These are phyloP conservation scores for Termitomyces sp. DNA, from an alignment of 768 basidiomycete genomes.

Conservation along the genomic window DNA sequence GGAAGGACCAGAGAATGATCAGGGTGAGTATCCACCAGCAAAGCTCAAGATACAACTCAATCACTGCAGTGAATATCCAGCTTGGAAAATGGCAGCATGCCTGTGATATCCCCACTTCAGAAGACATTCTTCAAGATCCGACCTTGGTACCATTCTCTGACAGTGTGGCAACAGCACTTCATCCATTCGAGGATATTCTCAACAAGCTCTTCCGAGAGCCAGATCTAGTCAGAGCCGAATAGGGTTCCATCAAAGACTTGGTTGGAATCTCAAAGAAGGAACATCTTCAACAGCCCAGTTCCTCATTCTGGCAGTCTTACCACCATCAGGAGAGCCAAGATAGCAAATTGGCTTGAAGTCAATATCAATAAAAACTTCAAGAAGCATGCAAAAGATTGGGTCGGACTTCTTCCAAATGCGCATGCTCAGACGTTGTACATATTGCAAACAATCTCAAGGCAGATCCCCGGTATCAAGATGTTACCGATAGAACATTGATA, in stretches of 20 bases:
- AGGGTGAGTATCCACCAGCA: too few species aligned
- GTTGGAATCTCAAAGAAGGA: slow-evolving; percentile 11
- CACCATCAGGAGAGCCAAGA: background rate
- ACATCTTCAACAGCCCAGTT: background rate
- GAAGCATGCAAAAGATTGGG: background rate
- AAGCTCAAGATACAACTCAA: too few species aligned
- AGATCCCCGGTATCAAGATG: background rate
- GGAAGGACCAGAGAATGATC: too few species aligned
- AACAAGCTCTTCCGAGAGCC: slow-evolving; percentile 8
- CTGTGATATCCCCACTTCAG: slow-evolving; percentile 7
- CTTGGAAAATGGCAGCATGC: slow-evolving; percentile 25
- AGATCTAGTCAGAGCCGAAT: background rate
- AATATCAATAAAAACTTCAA: slow-evolving; percentile 11
- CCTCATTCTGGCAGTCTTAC: background rate
- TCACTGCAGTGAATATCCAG: slow-evolving; percentile 1
- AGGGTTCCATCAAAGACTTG: slow-evolving; percentile 16
- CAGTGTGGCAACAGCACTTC: slow-evolving; percentile 14
- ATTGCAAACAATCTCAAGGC: slow-evolving; percentile 5
- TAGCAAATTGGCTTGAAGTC: slow-evolving; percentile 21
- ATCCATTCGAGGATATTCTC: slow-evolving; percentile 7
- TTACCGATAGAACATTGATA: background rate
- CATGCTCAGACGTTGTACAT: slow-evolving; percentile 10
- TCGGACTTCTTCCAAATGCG: background rate
- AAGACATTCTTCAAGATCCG: slow-evolving; percentile 22
- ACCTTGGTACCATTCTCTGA: slow-evolving; percentile 14